phyloP scores from a whole-genome alignment of 305 asterid species.

The Rubia tinctorum region DNA sequence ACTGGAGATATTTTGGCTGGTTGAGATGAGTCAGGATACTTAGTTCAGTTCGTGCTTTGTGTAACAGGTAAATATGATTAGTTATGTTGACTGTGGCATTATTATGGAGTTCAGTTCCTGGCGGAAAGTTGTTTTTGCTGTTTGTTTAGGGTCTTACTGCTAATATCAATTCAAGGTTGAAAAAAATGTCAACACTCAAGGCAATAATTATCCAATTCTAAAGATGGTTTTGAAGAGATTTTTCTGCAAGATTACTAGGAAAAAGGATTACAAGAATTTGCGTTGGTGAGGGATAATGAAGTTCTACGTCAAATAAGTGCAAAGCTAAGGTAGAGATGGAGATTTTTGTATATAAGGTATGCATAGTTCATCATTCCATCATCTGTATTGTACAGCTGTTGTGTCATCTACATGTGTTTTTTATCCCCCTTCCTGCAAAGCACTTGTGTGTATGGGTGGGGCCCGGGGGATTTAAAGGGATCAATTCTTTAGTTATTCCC shows the following conservation, averaged over 20 bases:
- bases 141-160: background rate
- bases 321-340: conserved; percentile 1
- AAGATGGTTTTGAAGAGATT: conserved; percentile 13
- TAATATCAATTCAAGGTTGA: background rate
- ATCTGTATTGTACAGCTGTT: background rate
- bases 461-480: too few relatives aligned
- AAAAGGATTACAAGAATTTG: conserved; percentile 6
- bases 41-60: conserved; percentile 1
- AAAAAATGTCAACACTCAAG: background rate
- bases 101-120: background rate
- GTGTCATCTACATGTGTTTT: background rate
- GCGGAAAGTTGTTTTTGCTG: conserved; percentile 4
- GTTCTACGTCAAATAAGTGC: background rate
- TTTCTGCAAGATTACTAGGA: conserved; percentile 9
- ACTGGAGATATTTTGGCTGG: background rate
- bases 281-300: background rate
- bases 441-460: background rate
- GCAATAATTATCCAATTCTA: background rate
- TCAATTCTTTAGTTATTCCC: too few relatives aligned
- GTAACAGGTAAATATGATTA: conserved; percentile 15
- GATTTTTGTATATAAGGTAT: conserved; percentile 14
- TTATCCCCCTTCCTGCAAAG: background rate
- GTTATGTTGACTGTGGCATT: background rate
- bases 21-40: background rate
- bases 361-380: background rate